Evolutionary conservation across 2,329 filamentous ascomycete species (phyloP), one percentile per base, ranked within the genome.

Genomic region (Fusarium abutilonis): DNA sequence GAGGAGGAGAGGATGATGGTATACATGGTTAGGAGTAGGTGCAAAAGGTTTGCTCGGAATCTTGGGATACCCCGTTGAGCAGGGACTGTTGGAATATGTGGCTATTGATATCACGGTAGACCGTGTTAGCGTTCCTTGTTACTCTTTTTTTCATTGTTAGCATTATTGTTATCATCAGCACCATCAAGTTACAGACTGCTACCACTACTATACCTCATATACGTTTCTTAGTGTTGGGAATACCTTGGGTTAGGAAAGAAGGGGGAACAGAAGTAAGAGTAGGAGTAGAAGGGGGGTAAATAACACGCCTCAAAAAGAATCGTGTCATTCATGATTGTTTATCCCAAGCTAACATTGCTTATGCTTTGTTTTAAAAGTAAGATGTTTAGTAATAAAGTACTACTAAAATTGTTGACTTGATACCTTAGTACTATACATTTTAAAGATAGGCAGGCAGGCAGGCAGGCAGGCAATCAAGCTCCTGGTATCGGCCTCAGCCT

Each of bases 1-100:
- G 84, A 34, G 83, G 83, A 38, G 79, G 81, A 52, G 83, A 84
- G 53, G 80, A 82, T 26, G 76, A 76, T 47, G 53, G 47, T 13
- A 52, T 50, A 29, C 62, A 61, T 45, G 64, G 52, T 42, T 72
- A 61, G 52, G 36, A 41, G 42, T 36, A 14, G 38, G 56, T 49
- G 42, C 48, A 60, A 40, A 14, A 32, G 42, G 38, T n/a, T 55
- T 26, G 49, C 55, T 60, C 14, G 34, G 51, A 60, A 40, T 52
- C 62, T 42, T 44, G 47, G 60, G 45, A 67, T 67, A 67, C 64
- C 64, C 60, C 47, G 49, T 66, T 54, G 43, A 53, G 51, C 60
- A 56, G 58, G 58, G 52, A 66, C 57, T 42, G 23, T 44, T 48
- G 48, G 56, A 55, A 43, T 44, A 55, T 56, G 47, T 49, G 60